phyloP scores from a whole-genome alignment of 176 grass and related monocot genomes.

The Urochloa ruziziensis region DNA sequence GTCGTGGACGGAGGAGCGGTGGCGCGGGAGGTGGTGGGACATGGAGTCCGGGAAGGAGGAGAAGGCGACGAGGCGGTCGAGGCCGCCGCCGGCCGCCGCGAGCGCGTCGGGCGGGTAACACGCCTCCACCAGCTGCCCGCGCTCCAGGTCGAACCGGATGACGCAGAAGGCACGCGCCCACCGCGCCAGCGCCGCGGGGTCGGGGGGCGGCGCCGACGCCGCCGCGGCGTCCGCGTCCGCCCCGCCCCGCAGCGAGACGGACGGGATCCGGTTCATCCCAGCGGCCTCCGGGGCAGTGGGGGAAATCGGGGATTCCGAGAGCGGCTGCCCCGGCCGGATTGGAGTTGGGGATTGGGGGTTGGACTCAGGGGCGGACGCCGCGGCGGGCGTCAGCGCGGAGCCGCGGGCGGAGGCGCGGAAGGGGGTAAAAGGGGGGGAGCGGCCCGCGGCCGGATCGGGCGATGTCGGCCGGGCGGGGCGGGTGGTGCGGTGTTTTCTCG shows the following conservation, averaged over 20 bases:
- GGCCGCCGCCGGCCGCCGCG: slow-evolving; percentile 33
- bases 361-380: slow-evolving; percentile 24
- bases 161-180: slow-evolving; percentile 82
- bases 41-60: slow-evolving; percentile 98
- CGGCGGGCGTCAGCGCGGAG: slow-evolving; percentile 19
- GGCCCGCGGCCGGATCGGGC: slow-evolving; percentile 39
- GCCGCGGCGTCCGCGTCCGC: slow-evolving; percentile 2
- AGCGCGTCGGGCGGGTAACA: slow-evolving; percentile 70
- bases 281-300: background rate
- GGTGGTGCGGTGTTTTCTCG: slow-evolving; percentile 3
- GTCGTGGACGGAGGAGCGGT: slow-evolving; percentile 88
- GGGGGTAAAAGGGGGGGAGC: background rate
- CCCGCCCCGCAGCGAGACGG: slow-evolving; percentile 50
- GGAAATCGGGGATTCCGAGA: background rate
- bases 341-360: background rate
- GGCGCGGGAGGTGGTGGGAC: slow-evolving; percentile 92
- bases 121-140: slow-evolving; percentile 83
- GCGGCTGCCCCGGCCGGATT: background rate
- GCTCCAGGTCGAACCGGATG: slow-evolving; percentile 97
- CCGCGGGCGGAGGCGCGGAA: background rate
- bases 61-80: slow-evolving; percentile 78
- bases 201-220: slow-evolving; percentile 2
- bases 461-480: slow-evolving; percentile 12
- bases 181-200: slow-evolving; percentile 56
- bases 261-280: slow-evolving; percentile 71